Conservation (phyloP, 129 eudicot genomes). For the Erigeron canadensis region DNA sequence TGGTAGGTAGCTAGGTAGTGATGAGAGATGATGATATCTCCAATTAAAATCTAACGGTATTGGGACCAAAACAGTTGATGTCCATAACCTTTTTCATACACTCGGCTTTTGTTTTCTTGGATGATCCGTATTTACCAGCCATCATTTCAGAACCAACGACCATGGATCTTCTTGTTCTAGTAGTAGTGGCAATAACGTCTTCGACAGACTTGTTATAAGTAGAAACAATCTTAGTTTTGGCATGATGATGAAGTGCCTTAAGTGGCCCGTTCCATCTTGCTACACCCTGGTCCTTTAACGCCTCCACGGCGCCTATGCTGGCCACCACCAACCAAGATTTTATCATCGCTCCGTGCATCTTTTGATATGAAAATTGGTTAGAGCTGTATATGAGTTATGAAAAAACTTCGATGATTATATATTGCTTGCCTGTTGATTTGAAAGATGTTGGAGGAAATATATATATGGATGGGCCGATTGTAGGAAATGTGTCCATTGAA, state of each 20-base stretch:
- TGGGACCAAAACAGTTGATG: slow-evolving; percentile 53
- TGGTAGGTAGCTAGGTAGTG: too few species aligned
- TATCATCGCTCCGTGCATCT: background rate
- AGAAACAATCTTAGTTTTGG: background rate
- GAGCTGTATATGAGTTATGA: too few species aligned
- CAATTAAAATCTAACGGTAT: slow-evolving; percentile 46
- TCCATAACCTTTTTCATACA: slow-evolving; percentile 47
- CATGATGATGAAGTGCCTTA: slow-evolving; percentile 2
- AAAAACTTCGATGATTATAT: too few species aligned
- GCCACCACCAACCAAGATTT: slow-evolving; percentile 23
- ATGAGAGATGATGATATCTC: too few species aligned
- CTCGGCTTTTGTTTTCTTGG: slow-evolving; percentile 36
- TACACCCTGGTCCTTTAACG: slow-evolving; percentile 26
- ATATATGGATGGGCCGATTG: too few species aligned
- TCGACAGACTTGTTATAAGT: background rate
- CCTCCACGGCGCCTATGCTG: slow-evolving; percentile 16
- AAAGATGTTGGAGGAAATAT: too few species aligned
- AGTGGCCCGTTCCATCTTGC: slow-evolving; percentile 20
- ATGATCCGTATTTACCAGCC: too few species aligned
- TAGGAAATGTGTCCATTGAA: slow-evolving; percentile 24
- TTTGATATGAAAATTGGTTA: too few species aligned
- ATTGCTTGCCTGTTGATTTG: too few species aligned
- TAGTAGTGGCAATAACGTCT: too few species aligned
- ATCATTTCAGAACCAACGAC: slow-evolving; percentile 21
- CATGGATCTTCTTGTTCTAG: background rate